Evolutionary conservation across 2,329 filamentous ascomycete species (phyloP), one percentile per base, ranked within the genome.

Genomic region (Lachnellula subtilissima): DNA sequence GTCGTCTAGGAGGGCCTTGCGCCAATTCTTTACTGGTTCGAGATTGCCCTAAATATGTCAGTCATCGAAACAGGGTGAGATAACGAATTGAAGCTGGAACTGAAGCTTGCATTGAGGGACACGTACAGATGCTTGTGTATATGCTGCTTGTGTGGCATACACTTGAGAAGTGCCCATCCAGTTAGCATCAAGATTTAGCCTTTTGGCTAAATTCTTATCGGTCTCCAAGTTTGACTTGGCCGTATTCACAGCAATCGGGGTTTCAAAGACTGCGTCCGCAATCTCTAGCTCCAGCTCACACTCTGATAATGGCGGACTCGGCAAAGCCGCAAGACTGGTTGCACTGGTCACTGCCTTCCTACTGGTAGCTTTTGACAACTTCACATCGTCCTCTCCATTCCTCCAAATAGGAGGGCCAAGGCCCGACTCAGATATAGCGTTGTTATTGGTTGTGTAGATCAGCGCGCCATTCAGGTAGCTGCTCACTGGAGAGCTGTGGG

Each of bases 141-240:
- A 39, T 4, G 61, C 42, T 3, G 49, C 37, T 4, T 17, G 22
- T 0, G 54, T 50, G 5, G 53, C 37, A 11, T 55, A 53, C 19
- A 62, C 57, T 3, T 58, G 56, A 19, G 58, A 59, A 4, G 64
- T 65, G 1, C 64, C 64, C 37, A 64, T 52, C 64, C 64, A 66
- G 19, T 65, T 61, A 15, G 50, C 37, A n/a, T 53, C 55, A 28
- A 66, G 57, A 36, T 36, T 43, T 9, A 32, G 28, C 9, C 28
- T 32, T 11, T 40, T 40, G 39, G 15, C 15, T 40, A 19, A 11
- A 3, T 19, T 15, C 39, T 15, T 25, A 25, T 25, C 37, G 8
- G n/a, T 39, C 37, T n/a, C 2, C 39, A 9, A 2, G 28, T n/a
- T 9, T 40, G 37, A 17, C 37, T 40, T 17, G 37, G 5, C 8